These are phyloP conservation scores for Rubia tinctorum DNA, from an alignment of 305 asterid species.

Conservation along the genomic window DNA sequence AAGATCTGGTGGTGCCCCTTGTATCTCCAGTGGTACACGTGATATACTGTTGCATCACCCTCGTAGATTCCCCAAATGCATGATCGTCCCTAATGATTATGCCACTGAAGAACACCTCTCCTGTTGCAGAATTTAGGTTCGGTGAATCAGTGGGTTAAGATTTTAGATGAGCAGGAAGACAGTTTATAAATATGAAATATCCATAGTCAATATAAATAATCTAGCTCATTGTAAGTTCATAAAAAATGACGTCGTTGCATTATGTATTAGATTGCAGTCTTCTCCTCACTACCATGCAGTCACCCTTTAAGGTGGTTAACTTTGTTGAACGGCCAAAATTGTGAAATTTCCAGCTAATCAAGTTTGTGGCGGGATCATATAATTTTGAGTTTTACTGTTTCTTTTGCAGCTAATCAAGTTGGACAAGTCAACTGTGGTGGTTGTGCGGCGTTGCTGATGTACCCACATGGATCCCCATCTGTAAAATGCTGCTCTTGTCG, in stretches of 20 bases:
- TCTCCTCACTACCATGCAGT: neutral
- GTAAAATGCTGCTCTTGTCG: constrained; percentile 82
- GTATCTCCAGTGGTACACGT: neutral
- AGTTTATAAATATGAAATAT: neutral
- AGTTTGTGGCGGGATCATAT: too few species aligned
- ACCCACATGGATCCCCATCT: constrained; percentile 70
- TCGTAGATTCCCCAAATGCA: neutral
- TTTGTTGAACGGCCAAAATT: neutral
- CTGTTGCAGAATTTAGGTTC: neutral
- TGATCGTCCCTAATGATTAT: neutral
- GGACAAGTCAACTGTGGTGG: constrained; percentile 90
- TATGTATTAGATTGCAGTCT: neutral
- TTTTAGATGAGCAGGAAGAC: neutral
- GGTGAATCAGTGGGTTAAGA: too few species aligned
- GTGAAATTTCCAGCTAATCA: too few species aligned
- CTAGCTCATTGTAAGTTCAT: neutral
- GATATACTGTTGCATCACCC: neutral
- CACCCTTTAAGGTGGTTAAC: neutral
- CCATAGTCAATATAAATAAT: neutral
- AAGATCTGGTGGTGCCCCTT: neutral
- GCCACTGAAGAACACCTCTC: neutral
- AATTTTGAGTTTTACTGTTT: neutral
- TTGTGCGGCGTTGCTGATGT: constrained; percentile 81
- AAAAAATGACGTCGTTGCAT: neutral
- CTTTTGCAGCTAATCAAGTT: constrained; percentile 68